phyloP scores from a whole-genome alignment of 352 stramenopile species.

The Globisporangium okanoganense region DNA sequence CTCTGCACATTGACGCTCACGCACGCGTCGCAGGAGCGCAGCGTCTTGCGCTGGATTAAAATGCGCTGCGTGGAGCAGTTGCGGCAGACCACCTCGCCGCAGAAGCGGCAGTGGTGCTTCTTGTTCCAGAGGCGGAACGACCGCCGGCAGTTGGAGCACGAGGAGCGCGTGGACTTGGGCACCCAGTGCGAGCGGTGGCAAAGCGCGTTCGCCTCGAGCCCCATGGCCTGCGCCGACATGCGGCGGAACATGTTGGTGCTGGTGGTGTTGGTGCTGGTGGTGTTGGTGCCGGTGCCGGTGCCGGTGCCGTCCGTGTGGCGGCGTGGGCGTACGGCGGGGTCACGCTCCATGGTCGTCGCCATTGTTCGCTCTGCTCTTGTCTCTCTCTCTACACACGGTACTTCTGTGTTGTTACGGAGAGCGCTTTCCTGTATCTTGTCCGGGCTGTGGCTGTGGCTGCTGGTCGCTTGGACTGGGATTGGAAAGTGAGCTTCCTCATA shows the following conservation, averaged over 20 bases:
- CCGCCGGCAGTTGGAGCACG: constrained; percentile 62
- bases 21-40: constrained; percentile 76
- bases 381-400: not conserved
- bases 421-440: constrained; percentile 1
- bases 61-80: constrained; percentile 71
- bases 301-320: constrained; percentile 6
- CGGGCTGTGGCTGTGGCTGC: not conserved
- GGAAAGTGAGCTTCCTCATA: constrained; percentile 1
- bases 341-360: not conserved
- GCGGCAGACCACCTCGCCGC: constrained; percentile 73
- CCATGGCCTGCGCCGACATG: constrained; percentile 59
- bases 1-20: constrained; percentile 56
- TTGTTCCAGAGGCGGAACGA: constrained; percentile 55
- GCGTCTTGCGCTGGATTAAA: constrained; percentile 65
- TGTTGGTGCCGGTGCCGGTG: not conserved
- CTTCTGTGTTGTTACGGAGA: not conserved
- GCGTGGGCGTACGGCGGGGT: constrained; percentile 1
- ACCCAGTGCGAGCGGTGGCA: constrained; percentile 76
- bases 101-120: constrained; percentile 80
- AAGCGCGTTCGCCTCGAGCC: constrained; percentile 60
- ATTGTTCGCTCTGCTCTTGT: not conserved
- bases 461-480: not conserved
- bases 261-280: not conserved
- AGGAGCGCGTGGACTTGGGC: constrained; percentile 59
- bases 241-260: constrained; percentile 39